Conservation (phyloP, 2,329 filamentous ascomycete species). For the Dryadomyces quercus-mongolicae region DNA sequence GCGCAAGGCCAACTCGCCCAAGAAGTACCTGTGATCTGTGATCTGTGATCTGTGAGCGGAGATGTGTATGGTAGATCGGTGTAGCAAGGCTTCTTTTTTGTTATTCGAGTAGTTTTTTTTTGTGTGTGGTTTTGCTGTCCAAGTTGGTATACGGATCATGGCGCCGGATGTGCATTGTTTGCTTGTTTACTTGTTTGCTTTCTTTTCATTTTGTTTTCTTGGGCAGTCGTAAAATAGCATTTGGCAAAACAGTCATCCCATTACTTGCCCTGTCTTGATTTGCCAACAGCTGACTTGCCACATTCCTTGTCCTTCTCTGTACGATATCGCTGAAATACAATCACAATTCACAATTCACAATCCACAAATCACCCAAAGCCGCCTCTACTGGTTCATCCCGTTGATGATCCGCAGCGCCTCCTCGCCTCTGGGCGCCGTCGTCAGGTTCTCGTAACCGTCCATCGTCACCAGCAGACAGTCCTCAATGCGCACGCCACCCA, state of each 20-base stretch:
- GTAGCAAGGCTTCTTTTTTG: too few species aligned
- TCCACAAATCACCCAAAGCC: not conserved
- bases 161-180: not conserved
- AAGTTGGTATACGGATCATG: not conserved
- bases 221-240: not conserved
- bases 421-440: slow-evolving; percentile 63
- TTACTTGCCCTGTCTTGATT: too few species aligned
- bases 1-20: slow-evolving; percentile 62
- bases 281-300: not conserved
- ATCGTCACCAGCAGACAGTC: slow-evolving; percentile 77
- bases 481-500: slow-evolving; percentile 88
- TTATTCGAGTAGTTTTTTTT: slow-evolving; percentile 1
- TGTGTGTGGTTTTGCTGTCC: too few species aligned
- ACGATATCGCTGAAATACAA: not conserved
- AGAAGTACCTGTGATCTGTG: slow-evolving; percentile 64
- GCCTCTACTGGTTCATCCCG: slow-evolving; percentile 4
- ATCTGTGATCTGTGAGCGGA: too few species aligned
- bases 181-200: not conserved
- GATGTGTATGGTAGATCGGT: too few species aligned
- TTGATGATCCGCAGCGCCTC: slow-evolving; percentile 55
- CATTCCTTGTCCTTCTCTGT: too few species aligned
- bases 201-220: not conserved
- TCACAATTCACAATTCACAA: not conserved
- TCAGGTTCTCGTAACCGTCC: slow-evolving; percentile 72
- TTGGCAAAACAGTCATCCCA: not conserved